Conservation (phyloP, 225 moss, liverwort and hornwort species). For the Marchantia paleacea region DNA sequence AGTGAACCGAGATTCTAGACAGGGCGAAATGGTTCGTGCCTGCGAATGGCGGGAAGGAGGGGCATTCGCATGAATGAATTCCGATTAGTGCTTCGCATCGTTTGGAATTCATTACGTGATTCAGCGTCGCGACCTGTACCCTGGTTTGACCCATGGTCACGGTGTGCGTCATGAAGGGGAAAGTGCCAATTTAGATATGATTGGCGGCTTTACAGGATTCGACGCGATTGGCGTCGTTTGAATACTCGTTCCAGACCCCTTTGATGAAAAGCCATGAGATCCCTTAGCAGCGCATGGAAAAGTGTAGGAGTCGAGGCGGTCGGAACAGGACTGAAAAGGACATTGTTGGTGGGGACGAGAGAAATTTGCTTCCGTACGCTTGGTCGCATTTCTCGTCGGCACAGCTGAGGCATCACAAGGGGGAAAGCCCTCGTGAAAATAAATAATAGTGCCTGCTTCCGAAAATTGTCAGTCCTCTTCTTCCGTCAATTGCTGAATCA, state of each 20-base stretch:
- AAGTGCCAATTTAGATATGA: constrained; percentile 1
- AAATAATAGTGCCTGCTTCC: not conserved
- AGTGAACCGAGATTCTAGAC: not conserved
- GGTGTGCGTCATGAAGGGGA: not conserved
- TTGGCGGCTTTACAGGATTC: constrained; percentile 1
- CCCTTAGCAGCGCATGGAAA: not conserved
- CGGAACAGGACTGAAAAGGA: not conserved
- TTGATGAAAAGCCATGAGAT: not conserved
- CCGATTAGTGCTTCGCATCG: not conserved
- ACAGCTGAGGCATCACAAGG: not conserved
- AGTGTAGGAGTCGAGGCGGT: not conserved
- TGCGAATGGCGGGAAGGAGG: not conserved
- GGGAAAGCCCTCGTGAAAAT: not conserved
- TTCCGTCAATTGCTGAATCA: not conserved
- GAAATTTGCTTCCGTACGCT: not conserved
- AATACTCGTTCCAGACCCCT: not conserved
- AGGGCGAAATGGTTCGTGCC: not conserved
- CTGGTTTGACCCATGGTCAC: not conserved
- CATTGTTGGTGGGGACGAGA: not conserved
- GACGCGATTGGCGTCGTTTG: constrained; percentile 21
- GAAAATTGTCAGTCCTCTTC: not conserved
- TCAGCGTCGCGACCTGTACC: not conserved
- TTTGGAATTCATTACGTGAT: not conserved
- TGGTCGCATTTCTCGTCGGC: not conserved
- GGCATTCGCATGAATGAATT: not conserved